These are phyloP conservation scores for Sclerotinia glacialis DNA, from an alignment of 2,329 filamentous ascomycete genomes.

Conservation along the genomic window DNA sequence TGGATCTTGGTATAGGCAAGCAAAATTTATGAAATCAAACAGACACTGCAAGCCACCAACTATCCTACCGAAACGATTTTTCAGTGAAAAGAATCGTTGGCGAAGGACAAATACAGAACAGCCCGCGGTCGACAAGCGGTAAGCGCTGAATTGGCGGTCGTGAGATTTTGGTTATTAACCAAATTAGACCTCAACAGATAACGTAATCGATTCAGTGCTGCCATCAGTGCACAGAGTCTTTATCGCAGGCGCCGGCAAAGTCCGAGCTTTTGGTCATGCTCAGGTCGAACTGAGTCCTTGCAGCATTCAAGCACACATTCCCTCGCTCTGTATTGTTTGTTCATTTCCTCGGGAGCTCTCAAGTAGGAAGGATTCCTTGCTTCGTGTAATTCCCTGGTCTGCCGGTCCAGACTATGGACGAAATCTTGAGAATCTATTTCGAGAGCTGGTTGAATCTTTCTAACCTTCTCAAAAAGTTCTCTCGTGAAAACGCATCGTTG, in stretches of 20 bases:
- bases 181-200: background rate
- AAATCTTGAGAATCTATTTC: background rate
- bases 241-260: background rate
- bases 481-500: background rate
- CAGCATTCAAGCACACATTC: background rate
- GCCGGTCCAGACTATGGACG: background rate
- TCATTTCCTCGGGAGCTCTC: background rate
- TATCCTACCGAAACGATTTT: background rate
- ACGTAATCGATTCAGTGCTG: slow-evolving; percentile 12
- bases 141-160: slow-evolving; percentile 12
- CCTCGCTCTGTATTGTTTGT: background rate
- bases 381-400: background rate
- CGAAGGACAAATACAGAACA: background rate
- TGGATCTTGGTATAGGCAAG: background rate
- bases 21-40: background rate
- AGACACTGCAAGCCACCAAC: background rate
- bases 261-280: background rate
- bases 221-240: background rate
- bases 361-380: background rate
- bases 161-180: background rate
- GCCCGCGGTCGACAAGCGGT: slow-evolving; percentile 14
- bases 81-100: background rate
- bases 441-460: background rate
- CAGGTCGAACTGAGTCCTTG: background rate
- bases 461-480: background rate